Base-by-base conservation (phyloP, 116 monocot species). In the Iris pallida region DNA sequence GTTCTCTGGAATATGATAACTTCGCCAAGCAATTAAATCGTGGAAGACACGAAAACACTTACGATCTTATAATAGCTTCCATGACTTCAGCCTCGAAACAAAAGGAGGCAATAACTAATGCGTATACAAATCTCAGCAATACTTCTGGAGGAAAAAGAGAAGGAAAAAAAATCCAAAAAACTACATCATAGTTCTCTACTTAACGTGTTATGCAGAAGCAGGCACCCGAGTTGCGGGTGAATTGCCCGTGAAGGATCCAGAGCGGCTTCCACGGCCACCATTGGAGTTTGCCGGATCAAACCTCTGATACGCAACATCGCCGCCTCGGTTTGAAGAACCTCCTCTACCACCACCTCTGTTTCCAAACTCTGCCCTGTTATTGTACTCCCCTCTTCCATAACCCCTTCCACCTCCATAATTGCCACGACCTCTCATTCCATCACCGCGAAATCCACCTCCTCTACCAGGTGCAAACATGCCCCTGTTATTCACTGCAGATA, bases 391-490 rank as follows among this genome's bases (percentile, higher is more conserved):
- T 43, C 89, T 80, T 3, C 86, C 83, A n/a, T 85, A 85, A 9
- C 73, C 68, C 58, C 90, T 75, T 12, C 81, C 83, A 11, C 86
- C 75, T 20, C 74, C 75, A 16, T 79, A 80, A 69, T 44, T 59
- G 8, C 81, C 83, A 53, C 83, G 86, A 4, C 83, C 76, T 68
- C 86, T 68, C 45, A 60, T 49, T 6, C 81, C 86, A 41, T 78
- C 81, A 20, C 68, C 74, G 44, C 89, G 77, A 77, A 75, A 89
- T 9, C 82, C 80, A 63, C 67, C 75, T 2, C 86, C 85, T 72
- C 90, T 83, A 54, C 80, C 80, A 48, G 78, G 75, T 55, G 61
- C 30, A 77, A 75, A 85, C 16, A 86, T 78, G 45, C 86, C 86
- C 67, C 80, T 61, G 45, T 47, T 74, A 17, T 63, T 63, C 42